These are phyloP conservation scores for Nicotiana noctiflora DNA, from an alignment of 257 asterid genomes.

Conservation along the genomic window DNA sequence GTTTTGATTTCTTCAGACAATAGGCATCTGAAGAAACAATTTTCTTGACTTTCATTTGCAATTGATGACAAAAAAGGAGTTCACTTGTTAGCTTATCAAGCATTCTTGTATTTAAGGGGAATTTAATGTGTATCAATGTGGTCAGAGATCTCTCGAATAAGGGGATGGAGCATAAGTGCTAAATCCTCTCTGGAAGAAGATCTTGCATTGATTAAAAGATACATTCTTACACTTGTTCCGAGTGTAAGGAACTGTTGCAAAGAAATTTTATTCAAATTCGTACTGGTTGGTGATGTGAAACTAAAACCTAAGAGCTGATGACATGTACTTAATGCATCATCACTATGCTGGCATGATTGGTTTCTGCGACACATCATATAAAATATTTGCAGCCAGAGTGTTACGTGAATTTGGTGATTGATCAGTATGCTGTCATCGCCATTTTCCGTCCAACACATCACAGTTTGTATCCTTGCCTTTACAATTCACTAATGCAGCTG, in stretches of 20 bases:
- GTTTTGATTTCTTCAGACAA: background rate
- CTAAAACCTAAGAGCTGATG: background rate
- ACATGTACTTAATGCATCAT: background rate
- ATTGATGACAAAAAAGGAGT: background rate
- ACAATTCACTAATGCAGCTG: too few species aligned
- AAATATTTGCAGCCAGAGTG: background rate
- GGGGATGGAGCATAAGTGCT: background rate
- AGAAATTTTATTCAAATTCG: background rate
- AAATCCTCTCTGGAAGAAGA: background rate
- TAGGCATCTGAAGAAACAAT: background rate
- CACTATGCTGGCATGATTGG: background rate
- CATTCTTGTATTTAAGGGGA: background rate
- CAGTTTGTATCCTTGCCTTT: too few species aligned
- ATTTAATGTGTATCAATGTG: background rate
- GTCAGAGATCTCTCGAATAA: background rate
- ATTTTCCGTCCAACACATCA: background rate
- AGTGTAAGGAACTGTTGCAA: background rate
- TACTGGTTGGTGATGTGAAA: background rate
- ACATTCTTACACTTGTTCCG: background rate
- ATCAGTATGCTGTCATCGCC: too few species aligned
- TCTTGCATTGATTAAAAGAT: background rate
- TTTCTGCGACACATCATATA: background rate
- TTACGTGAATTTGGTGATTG: too few species aligned
- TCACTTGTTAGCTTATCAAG: background rate
- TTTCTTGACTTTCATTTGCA: background rate